A percentile compares a stretch with the other conserved stretches of the same genome.
phyloP scores from a whole-genome alignment of 2,329 filamentous ascomycete species.

The Colletotrichum tamarilloi region DNA sequence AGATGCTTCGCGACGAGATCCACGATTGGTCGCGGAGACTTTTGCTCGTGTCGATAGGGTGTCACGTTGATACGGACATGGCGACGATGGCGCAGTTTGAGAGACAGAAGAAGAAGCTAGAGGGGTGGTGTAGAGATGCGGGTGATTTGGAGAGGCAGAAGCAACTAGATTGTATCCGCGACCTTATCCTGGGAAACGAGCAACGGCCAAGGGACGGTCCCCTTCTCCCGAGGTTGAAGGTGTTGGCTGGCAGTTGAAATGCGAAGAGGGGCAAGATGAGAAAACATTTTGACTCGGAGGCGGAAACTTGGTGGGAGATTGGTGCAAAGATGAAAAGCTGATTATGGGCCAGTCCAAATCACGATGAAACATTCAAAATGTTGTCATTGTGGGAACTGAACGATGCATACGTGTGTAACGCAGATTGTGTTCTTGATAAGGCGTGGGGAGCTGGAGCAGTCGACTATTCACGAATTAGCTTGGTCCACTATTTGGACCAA shows the following conservation, averaged over 20 bases:
- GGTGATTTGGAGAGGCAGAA: background rate
- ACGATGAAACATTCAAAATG: background rate
- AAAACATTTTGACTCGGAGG: background rate
- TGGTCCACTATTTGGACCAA: background rate
- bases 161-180: background rate
- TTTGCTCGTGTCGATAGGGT: background rate
- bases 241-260: background rate
- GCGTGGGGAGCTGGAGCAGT: background rate
- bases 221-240: conserved; percentile 9
- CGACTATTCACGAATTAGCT: background rate
- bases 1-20: background rate
- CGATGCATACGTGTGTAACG: background rate
- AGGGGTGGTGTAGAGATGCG: conserved; percentile 20
- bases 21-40: background rate
- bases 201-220: conserved; percentile 6
- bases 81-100: conserved; percentile 4
- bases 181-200: background rate
- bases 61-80: background rate
- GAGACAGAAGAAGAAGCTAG: conserved; percentile 17
- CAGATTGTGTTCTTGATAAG: background rate
- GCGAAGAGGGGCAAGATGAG: too few species aligned
- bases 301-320: background rate
- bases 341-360: background rate
- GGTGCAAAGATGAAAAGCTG: too few species aligned
- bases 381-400: background rate